phyloP scores from a whole-genome alignment of 169 alveolate species.

The Eimeria maxima region DNA sequence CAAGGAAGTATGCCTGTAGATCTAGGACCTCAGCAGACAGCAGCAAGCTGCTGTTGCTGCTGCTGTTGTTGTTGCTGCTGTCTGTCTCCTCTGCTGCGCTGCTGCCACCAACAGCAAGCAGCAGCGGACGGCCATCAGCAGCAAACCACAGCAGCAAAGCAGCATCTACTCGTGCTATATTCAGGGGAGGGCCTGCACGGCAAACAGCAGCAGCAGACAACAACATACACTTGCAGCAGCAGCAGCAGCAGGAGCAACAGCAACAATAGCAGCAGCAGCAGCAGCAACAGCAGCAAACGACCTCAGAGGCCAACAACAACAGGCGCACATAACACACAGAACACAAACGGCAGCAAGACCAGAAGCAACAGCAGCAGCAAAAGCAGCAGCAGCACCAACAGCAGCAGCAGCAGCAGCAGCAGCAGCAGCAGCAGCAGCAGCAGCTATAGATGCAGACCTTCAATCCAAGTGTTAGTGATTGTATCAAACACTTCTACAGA shows the following conservation, averaged over 20 bases:
- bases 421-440: not conserved
- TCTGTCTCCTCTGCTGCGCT: conserved; percentile 30
- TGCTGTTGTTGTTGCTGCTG: too few relatives aligned
- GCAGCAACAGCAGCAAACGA: not conserved
- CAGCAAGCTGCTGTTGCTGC: not conserved
- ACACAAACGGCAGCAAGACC: too few relatives aligned
- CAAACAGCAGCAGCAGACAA: too few relatives aligned
- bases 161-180: not conserved
- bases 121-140: not conserved
- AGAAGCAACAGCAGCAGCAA: too few relatives aligned
- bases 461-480: not conserved
- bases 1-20: not conserved
- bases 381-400: too few relatives aligned
- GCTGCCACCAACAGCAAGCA: not conserved
- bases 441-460: not conserved
- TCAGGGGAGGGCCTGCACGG: not conserved
- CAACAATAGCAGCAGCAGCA: not conserved
- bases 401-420: not conserved
- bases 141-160: conserved; percentile 13
- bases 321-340: too few relatives aligned
- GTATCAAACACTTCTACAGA: not conserved
- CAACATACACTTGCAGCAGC: not conserved
- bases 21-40: not conserved
- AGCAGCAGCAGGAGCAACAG: not conserved
- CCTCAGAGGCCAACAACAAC: not conserved